Conservation (phyloP, 2,329 filamentous ascomycete genomes). For the Ophiocordyceps camponoti-saundersi region DNA sequence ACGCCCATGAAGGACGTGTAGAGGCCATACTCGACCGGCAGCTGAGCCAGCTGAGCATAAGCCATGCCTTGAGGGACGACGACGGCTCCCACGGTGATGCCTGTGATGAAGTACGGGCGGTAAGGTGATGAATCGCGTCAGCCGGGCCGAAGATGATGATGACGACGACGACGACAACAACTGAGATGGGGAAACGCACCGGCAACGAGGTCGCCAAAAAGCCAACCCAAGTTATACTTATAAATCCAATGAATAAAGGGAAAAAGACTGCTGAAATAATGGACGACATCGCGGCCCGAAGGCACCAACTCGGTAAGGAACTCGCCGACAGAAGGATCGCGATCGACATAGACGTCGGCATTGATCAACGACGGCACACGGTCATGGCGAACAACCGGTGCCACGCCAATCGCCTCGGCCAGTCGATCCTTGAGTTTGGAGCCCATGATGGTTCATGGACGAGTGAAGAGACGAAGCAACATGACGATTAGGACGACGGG, state of each 20-base stretch:
- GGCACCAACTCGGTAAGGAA: slow-evolving; percentile 22
- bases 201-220: slow-evolving; percentile 27
- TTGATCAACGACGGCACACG: slow-evolving; percentile 18
- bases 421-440: slow-evolving; percentile 10
- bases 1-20: slow-evolving; percentile 89
- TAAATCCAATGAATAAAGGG: slow-evolving; percentile 32
- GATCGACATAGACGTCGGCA: slow-evolving; percentile 20
- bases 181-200: slow-evolving; percentile 12
- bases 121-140: slow-evolving; percentile 4
- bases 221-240: slow-evolving; percentile 30
- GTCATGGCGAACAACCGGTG: slow-evolving; percentile 14
- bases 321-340: slow-evolving; percentile 22
- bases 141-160: no score
- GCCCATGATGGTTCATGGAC: slow-evolving; percentile 2
- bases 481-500: no score
- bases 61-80: slow-evolving; percentile 39
- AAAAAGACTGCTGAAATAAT: slow-evolving; percentile 25
- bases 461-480: no score
- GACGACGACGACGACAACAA: background rate
- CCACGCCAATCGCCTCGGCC: slow-evolving; percentile 16
- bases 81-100: slow-evolving; percentile 31
- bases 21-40: slow-evolving; percentile 32
- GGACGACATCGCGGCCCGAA: slow-evolving; percentile 10
- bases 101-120: no score
- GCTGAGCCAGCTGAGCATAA: slow-evolving; percentile 30